Conservation (phyloP, 345 rosid species). For the Punica granatum region DNA sequence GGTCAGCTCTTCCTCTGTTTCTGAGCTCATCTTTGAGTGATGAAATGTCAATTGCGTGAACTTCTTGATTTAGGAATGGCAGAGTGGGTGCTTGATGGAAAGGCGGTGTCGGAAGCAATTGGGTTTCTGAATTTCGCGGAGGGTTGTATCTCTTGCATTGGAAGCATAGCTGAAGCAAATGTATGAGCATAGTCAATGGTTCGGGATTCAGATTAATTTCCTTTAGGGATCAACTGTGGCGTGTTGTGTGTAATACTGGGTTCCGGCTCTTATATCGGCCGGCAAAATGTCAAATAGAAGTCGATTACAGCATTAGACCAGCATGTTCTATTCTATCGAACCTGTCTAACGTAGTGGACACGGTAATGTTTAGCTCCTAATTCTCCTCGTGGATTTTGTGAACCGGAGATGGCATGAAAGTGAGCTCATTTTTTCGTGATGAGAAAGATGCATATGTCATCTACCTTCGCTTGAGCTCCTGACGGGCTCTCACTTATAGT, state of each 20-base stretch:
- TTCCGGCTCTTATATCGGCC: no score
- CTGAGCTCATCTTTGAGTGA: neutral
- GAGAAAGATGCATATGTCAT: neutral
- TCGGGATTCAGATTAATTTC: no score
- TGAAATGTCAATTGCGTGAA: neutral
- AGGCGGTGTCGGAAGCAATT: neutral
- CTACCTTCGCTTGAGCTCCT: neutral
- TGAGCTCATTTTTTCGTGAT: no score
- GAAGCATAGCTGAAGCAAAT: neutral
- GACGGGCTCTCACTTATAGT: neutral
- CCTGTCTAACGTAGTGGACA: no score
- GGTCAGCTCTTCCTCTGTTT: constrained; percentile 24
- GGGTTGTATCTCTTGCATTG: neutral
- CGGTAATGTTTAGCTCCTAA: neutral
- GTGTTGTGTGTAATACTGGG: no score
- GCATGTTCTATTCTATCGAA: neutral
- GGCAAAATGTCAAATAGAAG: no score
- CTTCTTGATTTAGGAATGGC: neutral
- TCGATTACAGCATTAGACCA: neutral
- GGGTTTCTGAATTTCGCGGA: neutral
- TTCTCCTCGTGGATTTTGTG: no score
- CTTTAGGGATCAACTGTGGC: no score
- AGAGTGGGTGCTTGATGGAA: neutral
- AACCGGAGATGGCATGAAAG: no score
- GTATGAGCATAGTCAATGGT: no score